Evolutionary conservation across 2,329 filamentous ascomycete species (phyloP), one percentile per base, ranked within the genome.

Genomic region (Clathrospora elynae): DNA sequence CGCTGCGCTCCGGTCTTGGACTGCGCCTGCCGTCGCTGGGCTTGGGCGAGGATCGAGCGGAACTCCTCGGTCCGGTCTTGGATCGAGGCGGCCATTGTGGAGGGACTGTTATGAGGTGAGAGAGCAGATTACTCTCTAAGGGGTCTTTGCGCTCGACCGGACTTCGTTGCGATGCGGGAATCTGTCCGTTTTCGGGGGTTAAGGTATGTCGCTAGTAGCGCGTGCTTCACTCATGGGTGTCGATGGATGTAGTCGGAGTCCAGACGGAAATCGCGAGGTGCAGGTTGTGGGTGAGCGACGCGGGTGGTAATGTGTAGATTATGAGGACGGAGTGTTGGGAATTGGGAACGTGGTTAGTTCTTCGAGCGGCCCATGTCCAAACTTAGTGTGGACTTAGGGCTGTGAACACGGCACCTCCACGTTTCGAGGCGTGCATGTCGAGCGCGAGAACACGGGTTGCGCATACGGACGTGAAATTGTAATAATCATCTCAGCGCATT

Each of bases 41-140:
- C 88, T 68, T 95, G 89, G 31, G 82, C 78, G 51, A 97, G 83
- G 64, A 97, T 95, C 53, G 90, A 88, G 70, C 86, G 87, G 80
- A 99, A 99, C 79, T 99, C 93, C 66, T 84, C 81, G 44, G 93
- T 99, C 66, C 93, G 89, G 76, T 99, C 93, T 78, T 99, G 93
- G 71, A 97, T 95, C 36, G 90, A 92, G 39, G 76, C 74, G 46
- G 78, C 73, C 77, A 81, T 82, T 53, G 66, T 71, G 57, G 57
- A 24, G 37, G 38, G 38, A 39, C n/a, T 43, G 41, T 38, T 33
- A 42, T 31, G 51, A 40, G 51, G 31, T 45, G 41, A 16, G 32
- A 17, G 29, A 35, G 22, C 35, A 39, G 35, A 47, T 35, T 30
- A 33, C 20, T 29, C 34, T 18, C 31, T 29, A 36, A 33, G 45